A percentile compares a stretch with the other conserved stretches of the same genome.
Conservation (phyloP, 1,139 yeast genomes). For the Candida neerlandica region DNA sequence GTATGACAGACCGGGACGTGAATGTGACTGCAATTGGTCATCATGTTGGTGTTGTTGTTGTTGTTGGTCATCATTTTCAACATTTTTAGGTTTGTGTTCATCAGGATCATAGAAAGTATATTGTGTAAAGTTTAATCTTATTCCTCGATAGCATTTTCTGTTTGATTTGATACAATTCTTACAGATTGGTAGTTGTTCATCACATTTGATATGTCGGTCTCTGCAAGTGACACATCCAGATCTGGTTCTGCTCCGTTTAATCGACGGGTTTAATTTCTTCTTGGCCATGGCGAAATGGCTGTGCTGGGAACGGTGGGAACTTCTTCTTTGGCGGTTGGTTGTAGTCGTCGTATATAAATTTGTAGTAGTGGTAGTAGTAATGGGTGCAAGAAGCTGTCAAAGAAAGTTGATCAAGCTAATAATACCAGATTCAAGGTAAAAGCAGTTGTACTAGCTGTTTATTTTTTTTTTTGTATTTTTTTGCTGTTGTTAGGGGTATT, state of each 20-base stretch:
- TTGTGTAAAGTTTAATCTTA: constrained; percentile 49
- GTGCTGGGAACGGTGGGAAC: background rate
- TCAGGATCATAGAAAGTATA: constrained; percentile 44
- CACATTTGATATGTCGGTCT: constrained; percentile 53
- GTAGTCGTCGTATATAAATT: background rate
- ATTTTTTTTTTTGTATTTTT: background rate
- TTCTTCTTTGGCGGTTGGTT: background rate
- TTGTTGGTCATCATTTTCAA: background rate
- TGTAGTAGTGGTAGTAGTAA: background rate
- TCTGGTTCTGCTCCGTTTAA: constrained; percentile 41
- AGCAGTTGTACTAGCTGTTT: too few relatives aligned
- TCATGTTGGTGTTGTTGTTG: background rate
- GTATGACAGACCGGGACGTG: background rate
- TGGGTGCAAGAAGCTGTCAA: too few relatives aligned
- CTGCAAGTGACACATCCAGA: constrained; percentile 53
- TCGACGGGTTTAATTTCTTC: constrained; percentile 19
- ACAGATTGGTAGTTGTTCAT: constrained; percentile 50
- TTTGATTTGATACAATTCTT: constrained; percentile 46
- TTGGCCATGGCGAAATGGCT: constrained; percentile 18
- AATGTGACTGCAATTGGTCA: background rate
- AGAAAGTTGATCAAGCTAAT: too few relatives aligned
- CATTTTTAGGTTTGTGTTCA: constrained; percentile 12
- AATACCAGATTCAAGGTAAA: too few relatives aligned
- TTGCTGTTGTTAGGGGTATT: background rate
- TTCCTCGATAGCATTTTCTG: constrained; percentile 46